These are phyloP conservation scores for Gossypium sturtianum DNA, from an alignment of 345 rosid genomes.

Conservation along the genomic window DNA sequence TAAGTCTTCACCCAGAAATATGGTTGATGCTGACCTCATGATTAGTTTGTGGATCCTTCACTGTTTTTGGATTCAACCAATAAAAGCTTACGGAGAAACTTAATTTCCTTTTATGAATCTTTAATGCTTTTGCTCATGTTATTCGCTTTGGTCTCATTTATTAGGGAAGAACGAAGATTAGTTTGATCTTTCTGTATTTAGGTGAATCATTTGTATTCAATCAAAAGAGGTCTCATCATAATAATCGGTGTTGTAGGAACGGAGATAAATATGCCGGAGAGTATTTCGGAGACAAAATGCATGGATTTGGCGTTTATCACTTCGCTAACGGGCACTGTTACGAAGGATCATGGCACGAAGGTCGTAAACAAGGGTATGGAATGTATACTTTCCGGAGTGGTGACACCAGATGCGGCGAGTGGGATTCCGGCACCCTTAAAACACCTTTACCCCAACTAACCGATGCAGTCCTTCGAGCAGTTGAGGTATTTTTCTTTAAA, in stretches of 20 bases:
- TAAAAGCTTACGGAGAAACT: background rate
- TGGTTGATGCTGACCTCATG: background rate
- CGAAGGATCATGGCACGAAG: constrained; percentile 98
- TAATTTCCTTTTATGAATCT: background rate
- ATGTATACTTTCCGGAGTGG: constrained; percentile 67
- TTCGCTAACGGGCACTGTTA: constrained; percentile 87
- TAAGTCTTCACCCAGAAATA: background rate
- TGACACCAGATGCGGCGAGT: constrained; percentile 63
- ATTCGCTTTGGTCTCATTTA: background rate
- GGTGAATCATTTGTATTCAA: background rate
- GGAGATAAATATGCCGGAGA: constrained; percentile 94
- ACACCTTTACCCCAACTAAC: constrained; percentile 36
- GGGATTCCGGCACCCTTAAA: constrained; percentile 63
- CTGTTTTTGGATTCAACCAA: background rate
- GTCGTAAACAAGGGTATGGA: constrained; percentile 85
- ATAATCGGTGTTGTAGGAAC: constrained; percentile 45
- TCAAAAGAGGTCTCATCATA: background rate
- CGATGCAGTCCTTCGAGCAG: constrained; percentile 45
- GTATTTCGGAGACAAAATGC: constrained; percentile 87
- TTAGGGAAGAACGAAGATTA: background rate
- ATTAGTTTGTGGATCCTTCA: constrained; percentile 3
- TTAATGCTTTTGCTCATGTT: background rate
- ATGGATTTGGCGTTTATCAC: constrained; percentile 86
- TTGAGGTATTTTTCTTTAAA: constrained; percentile 43
- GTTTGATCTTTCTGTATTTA: background rate